phyloP scores from a whole-genome alignment of 2,329 filamentous ascomycete species.

The Microdochium trichocladiopsis region DNA sequence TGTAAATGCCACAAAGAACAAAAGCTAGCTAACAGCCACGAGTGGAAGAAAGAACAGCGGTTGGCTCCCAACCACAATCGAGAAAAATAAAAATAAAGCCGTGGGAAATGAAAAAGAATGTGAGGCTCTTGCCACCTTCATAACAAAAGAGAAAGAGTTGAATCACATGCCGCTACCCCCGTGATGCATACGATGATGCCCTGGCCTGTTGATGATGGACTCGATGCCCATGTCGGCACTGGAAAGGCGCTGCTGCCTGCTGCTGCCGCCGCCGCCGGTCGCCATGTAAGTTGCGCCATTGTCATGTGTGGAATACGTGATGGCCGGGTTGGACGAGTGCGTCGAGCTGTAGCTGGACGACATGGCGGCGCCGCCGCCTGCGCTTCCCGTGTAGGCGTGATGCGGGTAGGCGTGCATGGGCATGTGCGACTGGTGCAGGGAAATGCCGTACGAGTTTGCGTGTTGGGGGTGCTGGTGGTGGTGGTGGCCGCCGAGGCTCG shows the following conservation, averaged over 20 bases:
- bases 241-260: slow-evolving; percentile 36
- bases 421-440: slow-evolving; percentile 1
- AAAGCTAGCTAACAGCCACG: background rate
- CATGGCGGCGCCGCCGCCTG: slow-evolving; percentile 18
- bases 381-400: slow-evolving; percentile 17
- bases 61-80: background rate
- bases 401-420: slow-evolving; percentile 2
- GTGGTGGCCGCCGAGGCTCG: slow-evolving; percentile 19
- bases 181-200: slow-evolving; percentile 5
- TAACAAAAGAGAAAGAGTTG: slow-evolving; percentile 8
- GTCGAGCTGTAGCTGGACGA: slow-evolving; percentile 43
- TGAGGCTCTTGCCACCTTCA: slow-evolving; percentile 1
- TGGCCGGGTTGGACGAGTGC: slow-evolving; percentile 38
- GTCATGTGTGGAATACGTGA: slow-evolving; percentile 25
- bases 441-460: slow-evolving; percentile 11
- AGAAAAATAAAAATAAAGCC: slow-evolving; percentile 4
- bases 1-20: slow-evolving; percentile 1
- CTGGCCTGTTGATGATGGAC: slow-evolving; percentile 47
- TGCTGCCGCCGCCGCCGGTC: too few species aligned
- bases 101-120: slow-evolving; percentile 8
- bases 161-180: slow-evolving; percentile 9
- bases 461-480: slow-evolving; percentile 16
- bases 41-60: background rate
- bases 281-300: slow-evolving; percentile 40
- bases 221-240: slow-evolving; percentile 57